These are phyloP conservation scores for Colletotrichum sp. DNA, from an alignment of 2,329 filamentous ascomycete species.

Conservation along the genomic window DNA sequence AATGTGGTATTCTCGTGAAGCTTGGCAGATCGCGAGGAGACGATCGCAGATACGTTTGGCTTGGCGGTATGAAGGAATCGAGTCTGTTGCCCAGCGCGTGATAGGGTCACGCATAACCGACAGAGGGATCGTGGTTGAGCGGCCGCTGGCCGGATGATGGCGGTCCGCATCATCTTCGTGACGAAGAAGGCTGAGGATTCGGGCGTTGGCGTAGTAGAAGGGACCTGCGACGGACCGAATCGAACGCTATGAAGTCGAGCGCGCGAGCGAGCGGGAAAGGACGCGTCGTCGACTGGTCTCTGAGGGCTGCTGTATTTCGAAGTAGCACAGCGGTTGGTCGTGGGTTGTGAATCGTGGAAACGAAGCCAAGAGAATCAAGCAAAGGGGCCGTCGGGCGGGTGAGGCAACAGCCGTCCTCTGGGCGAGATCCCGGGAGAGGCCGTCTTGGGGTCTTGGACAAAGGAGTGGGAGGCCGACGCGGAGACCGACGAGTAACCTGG, in stretches of 20 bases:
- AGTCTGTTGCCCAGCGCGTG: constrained; percentile 19
- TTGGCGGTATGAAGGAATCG: constrained; percentile 23
- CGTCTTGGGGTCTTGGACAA: neutral
- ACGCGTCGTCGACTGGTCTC: neutral
- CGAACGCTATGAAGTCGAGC: neutral
- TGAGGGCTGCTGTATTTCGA: constrained; percentile 2
- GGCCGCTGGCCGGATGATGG: constrained; percentile 24
- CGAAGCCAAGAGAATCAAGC: constrained; percentile 13
- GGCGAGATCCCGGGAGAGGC: constrained; percentile 1
- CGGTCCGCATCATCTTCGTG: constrained; percentile 42
- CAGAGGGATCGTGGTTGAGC: constrained; percentile 41
- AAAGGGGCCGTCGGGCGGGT: neutral
- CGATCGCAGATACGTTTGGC: constrained; percentile 8
- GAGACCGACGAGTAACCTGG: neutral
- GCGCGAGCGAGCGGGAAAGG: neutral
- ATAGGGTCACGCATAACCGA: constrained; percentile 46
- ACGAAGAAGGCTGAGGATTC: neutral
- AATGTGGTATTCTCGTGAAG: neutral
- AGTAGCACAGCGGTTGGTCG: neutral
- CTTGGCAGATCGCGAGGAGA: constrained; percentile 11
- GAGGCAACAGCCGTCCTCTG: neutral
- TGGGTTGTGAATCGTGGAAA: neutral
- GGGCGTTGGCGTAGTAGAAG: neutral
- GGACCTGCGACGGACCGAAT: neutral
- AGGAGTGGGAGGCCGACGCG: neutral